Conservation (phyloP, 2,329 filamentous ascomycete species). For the Hortaea sp. region DNA sequence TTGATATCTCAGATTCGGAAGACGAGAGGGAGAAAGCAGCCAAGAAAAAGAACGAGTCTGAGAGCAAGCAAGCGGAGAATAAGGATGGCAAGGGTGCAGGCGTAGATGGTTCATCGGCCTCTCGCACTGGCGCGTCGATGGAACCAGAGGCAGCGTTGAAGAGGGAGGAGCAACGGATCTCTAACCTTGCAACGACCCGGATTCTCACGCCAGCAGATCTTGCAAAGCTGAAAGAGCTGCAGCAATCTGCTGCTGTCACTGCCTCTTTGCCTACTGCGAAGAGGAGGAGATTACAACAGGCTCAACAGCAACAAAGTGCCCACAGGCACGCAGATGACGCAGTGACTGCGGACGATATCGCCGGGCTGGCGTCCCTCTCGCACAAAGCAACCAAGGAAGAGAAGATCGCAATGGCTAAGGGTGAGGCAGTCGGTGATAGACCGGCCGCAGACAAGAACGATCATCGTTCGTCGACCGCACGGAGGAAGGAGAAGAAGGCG, state of each 20-base stretch:
- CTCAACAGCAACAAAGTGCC: slow-evolving; percentile 19
- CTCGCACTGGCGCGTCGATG: slow-evolving; percentile 20
- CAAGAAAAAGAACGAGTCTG: slow-evolving; percentile 32
- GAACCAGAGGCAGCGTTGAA: slow-evolving; percentile 20
- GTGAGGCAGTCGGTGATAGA: slow-evolving; percentile 24
- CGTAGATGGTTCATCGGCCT: neutral
- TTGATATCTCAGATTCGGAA: slow-evolving; percentile 61
- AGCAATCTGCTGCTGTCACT: slow-evolving; percentile 60
- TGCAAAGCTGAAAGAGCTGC: slow-evolving; percentile 85
- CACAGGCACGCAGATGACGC: slow-evolving; percentile 66
- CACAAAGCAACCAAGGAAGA: slow-evolving; percentile 86
- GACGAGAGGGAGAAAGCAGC: slow-evolving; percentile 49
- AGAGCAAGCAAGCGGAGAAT: slow-evolving; percentile 27
- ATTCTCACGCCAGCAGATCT: slow-evolving; percentile 94
- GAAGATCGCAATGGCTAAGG: slow-evolving; percentile 69
- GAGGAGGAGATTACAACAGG: slow-evolving; percentile 25
- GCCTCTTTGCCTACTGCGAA: slow-evolving; percentile 43
- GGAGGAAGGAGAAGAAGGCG: slow-evolving; percentile 77
- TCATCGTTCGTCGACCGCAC: slow-evolving; percentile 77
- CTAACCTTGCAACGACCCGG: slow-evolving; percentile 78
- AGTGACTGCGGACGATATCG: slow-evolving; percentile 83
- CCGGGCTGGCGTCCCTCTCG: slow-evolving; percentile 66
- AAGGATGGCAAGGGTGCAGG: slow-evolving; percentile 3
- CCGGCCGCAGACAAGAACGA: slow-evolving; percentile 33
- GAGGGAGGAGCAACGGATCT: slow-evolving; percentile 29